Base-by-base conservation (phyloP, 164 flowering plant genomes). In the Annona cherimola region DNA sequence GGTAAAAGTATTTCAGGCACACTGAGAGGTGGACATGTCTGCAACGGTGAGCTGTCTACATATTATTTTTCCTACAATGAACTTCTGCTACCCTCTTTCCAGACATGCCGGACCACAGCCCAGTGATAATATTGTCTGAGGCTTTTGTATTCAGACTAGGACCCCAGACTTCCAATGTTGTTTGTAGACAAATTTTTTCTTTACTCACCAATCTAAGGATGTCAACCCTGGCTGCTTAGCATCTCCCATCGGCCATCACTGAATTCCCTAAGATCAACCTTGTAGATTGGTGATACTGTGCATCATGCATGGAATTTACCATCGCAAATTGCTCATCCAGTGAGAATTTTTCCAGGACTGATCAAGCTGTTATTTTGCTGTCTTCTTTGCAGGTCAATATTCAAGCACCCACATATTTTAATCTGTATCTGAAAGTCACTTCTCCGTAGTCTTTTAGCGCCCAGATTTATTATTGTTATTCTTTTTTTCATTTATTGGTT, bases 371-470 rank as follows among this genome's bases (percentile, higher is more conserved):
- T 8, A 12, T 70, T 41, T 16, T 45, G 42, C 40, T 61, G n/a
- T n/a, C 60, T 68, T n/a, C 66, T 68, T 40, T 65, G 20, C 70
- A 67, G 76, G 59, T 68, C 18, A 61, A 44, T 26, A 40, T 20
- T 44, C 62, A 35, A 61, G 26, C 4, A 61, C 64, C 26, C 55
- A 61, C 26, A 5, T 43, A 19, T 12, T 19, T 70, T 20, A 69
- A 9, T 46, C 40, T 9, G 60, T 50, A 5, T 71, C 68, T 20
- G 43, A 69, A 20, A 61, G 39, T 16, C 74, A 71, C 68, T 60
- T 46, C 44, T 42, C 57, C 14, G 8, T 50, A 16, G 57, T 50
- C 57, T 20, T 14, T 4, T 35, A 40, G 54, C 66, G 42, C 44
- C 61, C 57, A 62, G 67, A 61, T 45, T 43, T n/a, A n/a, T n/a